Conservation (phyloP, 2,329 filamentous ascomycete genomes). For the Corinectria fuckeliana region DNA sequence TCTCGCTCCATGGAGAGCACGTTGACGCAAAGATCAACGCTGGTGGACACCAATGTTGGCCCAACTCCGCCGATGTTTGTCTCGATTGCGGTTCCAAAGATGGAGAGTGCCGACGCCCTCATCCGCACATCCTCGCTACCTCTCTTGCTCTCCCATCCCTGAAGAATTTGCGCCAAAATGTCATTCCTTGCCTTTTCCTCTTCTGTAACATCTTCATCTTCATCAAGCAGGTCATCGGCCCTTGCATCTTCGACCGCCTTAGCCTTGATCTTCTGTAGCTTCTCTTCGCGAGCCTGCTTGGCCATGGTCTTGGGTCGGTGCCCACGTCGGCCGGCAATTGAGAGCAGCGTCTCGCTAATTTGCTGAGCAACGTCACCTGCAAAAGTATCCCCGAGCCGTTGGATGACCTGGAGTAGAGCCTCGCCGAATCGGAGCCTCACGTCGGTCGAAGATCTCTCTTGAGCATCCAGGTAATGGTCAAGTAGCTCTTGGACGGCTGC, state of each 20-base stretch:
- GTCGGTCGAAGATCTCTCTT: conserved; percentile 66
- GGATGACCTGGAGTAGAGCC: conserved; percentile 68
- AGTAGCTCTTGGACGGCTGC: conserved; percentile 68
- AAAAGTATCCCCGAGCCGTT: conserved; percentile 64
- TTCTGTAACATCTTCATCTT: conserved; percentile 55
- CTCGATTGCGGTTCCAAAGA: conserved; percentile 67
- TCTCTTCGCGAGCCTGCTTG: conserved; percentile 59
- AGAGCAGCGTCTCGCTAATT: conserved; percentile 65
- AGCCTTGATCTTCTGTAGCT: conserved; percentile 54
- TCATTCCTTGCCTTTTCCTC: conserved; percentile 55
- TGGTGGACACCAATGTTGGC: conserved; percentile 57
- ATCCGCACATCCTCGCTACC: conserved; percentile 74
- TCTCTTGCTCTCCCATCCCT: conserved; percentile 70
- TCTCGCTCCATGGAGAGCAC: conserved; percentile 68
- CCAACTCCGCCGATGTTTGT: conserved; percentile 64
- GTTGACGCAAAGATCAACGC: conserved; percentile 68
- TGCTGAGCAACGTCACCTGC: conserved; percentile 57
- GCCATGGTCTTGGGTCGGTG: conserved; percentile 65
- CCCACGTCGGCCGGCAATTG: conserved; percentile 68
- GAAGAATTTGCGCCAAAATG: conserved; percentile 64
- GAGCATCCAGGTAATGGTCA: conserved; percentile 70
- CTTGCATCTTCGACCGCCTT: conserved; percentile 58
- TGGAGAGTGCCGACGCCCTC: conserved; percentile 71
- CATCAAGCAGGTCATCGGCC: conserved; percentile 46
- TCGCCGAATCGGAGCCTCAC: conserved; percentile 73